Evolutionary conservation across 192 early-diverging fungal genomes (phyloP).

Genomic region (Rhizoclosmatium globosum): DNA sequence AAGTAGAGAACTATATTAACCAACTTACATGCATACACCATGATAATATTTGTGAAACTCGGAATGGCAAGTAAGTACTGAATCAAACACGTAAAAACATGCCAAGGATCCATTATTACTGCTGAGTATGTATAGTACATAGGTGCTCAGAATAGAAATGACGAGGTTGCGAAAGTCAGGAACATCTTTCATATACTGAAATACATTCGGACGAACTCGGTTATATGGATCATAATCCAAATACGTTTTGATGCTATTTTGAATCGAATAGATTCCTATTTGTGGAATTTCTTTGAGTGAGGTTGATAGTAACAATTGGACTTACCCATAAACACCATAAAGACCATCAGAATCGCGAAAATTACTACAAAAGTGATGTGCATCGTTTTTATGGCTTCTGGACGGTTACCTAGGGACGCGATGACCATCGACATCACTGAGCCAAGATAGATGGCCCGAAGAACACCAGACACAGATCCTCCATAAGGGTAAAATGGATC

Average conservation of each 20-base stretch:
- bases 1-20: not conserved
- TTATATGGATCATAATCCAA: too few relatives aligned
- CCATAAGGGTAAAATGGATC: conserved; percentile 57
- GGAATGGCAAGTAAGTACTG: conserved; percentile 90
- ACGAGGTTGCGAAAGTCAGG: conserved; percentile 79
- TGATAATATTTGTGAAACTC: conserved; percentile 89
- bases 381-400: conserved; percentile 63
- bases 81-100: conserved; percentile 87
- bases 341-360: conserved; percentile 82
- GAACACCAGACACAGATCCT: conserved; percentile 42
- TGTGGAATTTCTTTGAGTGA: too few relatives aligned
- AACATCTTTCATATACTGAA: conserved; percentile 30
- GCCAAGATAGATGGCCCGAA: conserved; percentile 44
- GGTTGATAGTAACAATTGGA: too few relatives aligned
- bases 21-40: conserved; percentile 81
- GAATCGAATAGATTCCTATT: too few relatives aligned
- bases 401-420: conserved; percentile 57
- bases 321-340: conserved; percentile 61
- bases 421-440: conserved; percentile 52
- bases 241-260: too few relatives aligned
- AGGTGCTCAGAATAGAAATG: conserved; percentile 81
- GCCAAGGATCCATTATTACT: conserved; percentile 89
- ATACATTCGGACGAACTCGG: conserved; percentile 35
- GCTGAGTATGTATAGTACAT: conserved; percentile 81
- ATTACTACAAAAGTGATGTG: conserved; percentile 72